Evolutionary conservation across 306 rosid genomes (phyloP).

Genomic region (Prunus davidiana): DNA sequence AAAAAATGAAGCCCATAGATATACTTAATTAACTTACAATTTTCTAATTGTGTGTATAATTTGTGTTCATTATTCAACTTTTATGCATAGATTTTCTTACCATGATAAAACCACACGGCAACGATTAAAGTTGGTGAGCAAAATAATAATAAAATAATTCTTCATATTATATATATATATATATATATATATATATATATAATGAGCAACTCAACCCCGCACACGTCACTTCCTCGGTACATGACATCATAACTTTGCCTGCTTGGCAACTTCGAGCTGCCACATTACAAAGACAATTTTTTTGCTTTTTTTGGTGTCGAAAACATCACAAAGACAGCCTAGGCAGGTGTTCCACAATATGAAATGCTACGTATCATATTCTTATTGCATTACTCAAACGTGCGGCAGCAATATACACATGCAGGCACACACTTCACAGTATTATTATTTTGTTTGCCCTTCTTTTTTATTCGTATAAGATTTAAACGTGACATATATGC

Average conservation of each 20-base stretch:
- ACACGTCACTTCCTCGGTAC: no score
- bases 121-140: conserved; percentile 17
- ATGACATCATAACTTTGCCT: no score
- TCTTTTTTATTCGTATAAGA: neutral
- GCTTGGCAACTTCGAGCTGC: no score
- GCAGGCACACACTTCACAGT: neutral
- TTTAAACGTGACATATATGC: no score
- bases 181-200: no score
- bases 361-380: neutral
- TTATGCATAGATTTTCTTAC: neutral
- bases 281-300: no score
- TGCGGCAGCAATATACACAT: neutral
- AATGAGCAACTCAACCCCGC: neutral
- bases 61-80: no score
- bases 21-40: no score
- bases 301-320: no score
- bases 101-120: neutral
- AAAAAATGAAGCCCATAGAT: no score
- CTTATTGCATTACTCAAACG: neutral
- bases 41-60: no score
- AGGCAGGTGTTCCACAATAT: neutral
- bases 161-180: neutral
- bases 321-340: no score
- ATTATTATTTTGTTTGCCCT: neutral
- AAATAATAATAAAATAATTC: neutral